Base-by-base conservation (phyloP, 139 green algal genomes). In the Closterium sp. region DNA sequence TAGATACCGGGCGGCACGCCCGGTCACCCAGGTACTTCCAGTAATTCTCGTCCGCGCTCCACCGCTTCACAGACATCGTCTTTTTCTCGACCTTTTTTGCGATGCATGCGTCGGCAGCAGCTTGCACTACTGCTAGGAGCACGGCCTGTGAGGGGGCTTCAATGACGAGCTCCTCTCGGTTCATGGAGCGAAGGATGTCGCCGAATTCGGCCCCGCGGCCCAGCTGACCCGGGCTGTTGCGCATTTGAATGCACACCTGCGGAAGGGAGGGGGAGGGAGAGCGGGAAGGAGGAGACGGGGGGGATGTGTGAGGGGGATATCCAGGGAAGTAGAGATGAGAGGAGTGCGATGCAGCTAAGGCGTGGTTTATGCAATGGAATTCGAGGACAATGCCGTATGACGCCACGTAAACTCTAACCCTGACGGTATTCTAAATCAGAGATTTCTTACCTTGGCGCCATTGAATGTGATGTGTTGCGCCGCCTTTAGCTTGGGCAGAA, bases 11-110 rank as follows among this genome's bases (percentile, higher is more conserved):
- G 9, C 90, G 90, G 25, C 28, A 34, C 32, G 12, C 10, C n/a
- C n/a, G n/a, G n/a, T n/a, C 88, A 91, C 88, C 76, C 89, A 30
- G 8, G 6, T 9, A 90, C 33, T 92, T 84, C 89, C 89, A 92
- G 89, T 88, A 92, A 23, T 91, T 30, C 9, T 92, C 83, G n/a
- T n/a, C n/a, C n/a, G n/a, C n/a, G 25, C 12, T 89, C 87, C 87
- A 93, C 1, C 90, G 35, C 32, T 64, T 55, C 28, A 93, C 89
- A n/a, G n/a, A 28, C 10, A 87, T 93, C 87, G 32, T 88, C 25
- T 32, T 85, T 25, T 25, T 33, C 19, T 21, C 87, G 9, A 28
- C 30, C 16, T 66, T 30, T 34, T 86, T 55, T 21, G 31, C 33
- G 5, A 93, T 89, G 33, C n/a, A 6, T 4, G 33, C 30, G 30